These are phyloP conservation scores for Elongisporangium senticosum DNA, from an alignment of 352 stramenopile species.

Conservation along the genomic window DNA sequence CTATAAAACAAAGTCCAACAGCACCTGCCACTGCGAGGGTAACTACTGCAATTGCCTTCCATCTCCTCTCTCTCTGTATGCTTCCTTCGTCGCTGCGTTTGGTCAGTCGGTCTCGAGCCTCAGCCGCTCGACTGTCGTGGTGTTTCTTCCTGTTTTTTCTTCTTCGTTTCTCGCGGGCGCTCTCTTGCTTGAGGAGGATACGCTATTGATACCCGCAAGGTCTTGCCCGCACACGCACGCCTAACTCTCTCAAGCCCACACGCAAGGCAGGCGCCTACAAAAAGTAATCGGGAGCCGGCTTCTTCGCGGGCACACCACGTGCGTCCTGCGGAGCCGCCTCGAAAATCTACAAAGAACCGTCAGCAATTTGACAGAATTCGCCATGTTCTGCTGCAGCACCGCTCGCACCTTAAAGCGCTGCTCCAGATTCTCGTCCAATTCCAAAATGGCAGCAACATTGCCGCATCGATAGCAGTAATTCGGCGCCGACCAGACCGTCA, in stretches of 20 bases:
- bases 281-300: slow-evolving; percentile 99
- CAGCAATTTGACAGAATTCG: slow-evolving; percentile 8
- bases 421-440: slow-evolving; percentile 96
- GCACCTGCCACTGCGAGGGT: slow-evolving; percentile 8
- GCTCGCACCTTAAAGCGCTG: slow-evolving; percentile 76
- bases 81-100: slow-evolving; percentile 2
- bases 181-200: slow-evolving; percentile 28
- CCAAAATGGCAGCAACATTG: slow-evolving; percentile 98
- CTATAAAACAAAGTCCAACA: slow-evolving; percentile 10
- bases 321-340: slow-evolving; percentile 96
- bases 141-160: slow-evolving; percentile 8
- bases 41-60: slow-evolving; percentile 10
- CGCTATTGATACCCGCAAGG: no score
- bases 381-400: slow-evolving; percentile 2
- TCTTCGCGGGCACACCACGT: slow-evolving; percentile 96
- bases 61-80: slow-evolving; percentile 1
- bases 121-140: background rate
- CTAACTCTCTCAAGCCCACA: slow-evolving; percentile 15
- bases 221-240: slow-evolving; percentile 9
- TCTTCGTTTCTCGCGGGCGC: slow-evolving; percentile 5
- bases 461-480: slow-evolving; percentile 99
- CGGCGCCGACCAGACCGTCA: slow-evolving; percentile 98
- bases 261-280: slow-evolving; percentile 69
- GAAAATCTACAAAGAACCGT: slow-evolving; percentile 86
- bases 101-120: background rate